Evolutionary conservation across 1,139 yeast genomes (phyloP), one percentile per base, ranked within the genome.

Genomic region (Yamadazyma dendronema): DNA sequence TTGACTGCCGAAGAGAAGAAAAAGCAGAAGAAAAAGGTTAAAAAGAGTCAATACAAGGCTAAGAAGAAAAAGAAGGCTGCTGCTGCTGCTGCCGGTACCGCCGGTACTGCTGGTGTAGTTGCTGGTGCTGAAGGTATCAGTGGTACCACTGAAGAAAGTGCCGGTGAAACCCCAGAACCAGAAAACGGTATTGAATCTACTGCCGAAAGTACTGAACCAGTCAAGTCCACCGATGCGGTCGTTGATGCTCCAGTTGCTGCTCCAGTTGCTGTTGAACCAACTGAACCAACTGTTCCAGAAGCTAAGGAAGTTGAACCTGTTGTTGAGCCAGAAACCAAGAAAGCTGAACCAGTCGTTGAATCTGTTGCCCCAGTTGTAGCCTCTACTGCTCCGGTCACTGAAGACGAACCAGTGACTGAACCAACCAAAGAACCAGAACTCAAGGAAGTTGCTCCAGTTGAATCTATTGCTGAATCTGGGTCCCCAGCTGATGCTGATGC

Each of bases 1-100:
- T 57, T 66, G 40, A 41, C 61, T 23, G 56, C 73, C 22, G 73
- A 63, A 47, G 73, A 68, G 47, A 67, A 56, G 56, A 66, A 68
- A 57, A 67, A 67, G 50, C 72, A 65, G 40, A 69, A 67, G 65
- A 70, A 68, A 56, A 71, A 71, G 57, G 72, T 70, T 40, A 71
- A 71, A 64, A 67, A 72, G 60, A 58, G 62, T 34, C 67, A 67
- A 51, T 65, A 69, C 57, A 71, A 66, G 59, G 68, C 67, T 37
- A 69, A 65, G 53, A 68, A 67, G 64, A 69, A 69, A 63, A 48
- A 49, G 50, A 47, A 45, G 43, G 74, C 78, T 31, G 76, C 74
- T 39, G 68, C 69, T 30, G 62, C 57, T 35, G 54, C 62, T 11
- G 62, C 74, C 33, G 47, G 44, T 35, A 52, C 39, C 25, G 48